Conservation (phyloP, 768 basidiomycete species). For the Amanita jacksonii region DNA sequence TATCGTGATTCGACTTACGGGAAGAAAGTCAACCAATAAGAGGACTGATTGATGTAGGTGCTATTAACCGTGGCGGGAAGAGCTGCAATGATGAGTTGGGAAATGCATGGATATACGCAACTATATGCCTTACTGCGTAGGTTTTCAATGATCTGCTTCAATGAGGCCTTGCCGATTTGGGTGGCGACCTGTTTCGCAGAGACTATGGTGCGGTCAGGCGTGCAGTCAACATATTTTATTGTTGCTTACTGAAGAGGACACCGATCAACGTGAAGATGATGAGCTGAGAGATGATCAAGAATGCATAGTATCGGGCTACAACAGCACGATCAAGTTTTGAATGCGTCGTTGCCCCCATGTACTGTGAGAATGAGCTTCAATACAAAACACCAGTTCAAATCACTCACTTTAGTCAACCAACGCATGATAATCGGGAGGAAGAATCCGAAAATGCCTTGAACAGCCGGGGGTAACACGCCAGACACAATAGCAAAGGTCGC, state of each 20-base stretch:
- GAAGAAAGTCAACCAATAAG: conserved; percentile 91
- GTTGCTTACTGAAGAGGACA: conserved; percentile 66
- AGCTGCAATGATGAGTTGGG: conserved; percentile 25
- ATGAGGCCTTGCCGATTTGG: conserved; percentile 36
- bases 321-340: conserved; percentile 86
- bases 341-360: conserved; percentile 53
- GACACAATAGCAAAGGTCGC: conserved; percentile 75
- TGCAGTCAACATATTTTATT: conserved; percentile 7
- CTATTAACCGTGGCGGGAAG: conserved; percentile 66
- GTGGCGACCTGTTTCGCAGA: conserved; percentile 35
- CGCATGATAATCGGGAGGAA: conserved; percentile 91
- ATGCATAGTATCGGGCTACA: conserved; percentile 85
- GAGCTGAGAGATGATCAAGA: conserved; percentile 89
- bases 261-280: conserved; percentile 91
- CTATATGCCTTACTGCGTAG: conserved; percentile 30
- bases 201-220: conserved; percentile 16
- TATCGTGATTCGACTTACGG: conserved; percentile 45
- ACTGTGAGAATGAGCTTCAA: conserved; percentile 52
- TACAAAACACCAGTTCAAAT: conserved; percentile 35
- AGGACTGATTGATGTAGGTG: conserved; percentile 87
- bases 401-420: conserved; percentile 57
- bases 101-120: neutral
- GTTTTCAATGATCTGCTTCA: conserved; percentile 35
- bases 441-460: conserved; percentile 84
- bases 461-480: conserved; percentile 86